These are phyloP conservation scores for Fusarium torulosum DNA, from an alignment of 2,329 filamentous ascomycete species.

Conservation along the genomic window DNA sequence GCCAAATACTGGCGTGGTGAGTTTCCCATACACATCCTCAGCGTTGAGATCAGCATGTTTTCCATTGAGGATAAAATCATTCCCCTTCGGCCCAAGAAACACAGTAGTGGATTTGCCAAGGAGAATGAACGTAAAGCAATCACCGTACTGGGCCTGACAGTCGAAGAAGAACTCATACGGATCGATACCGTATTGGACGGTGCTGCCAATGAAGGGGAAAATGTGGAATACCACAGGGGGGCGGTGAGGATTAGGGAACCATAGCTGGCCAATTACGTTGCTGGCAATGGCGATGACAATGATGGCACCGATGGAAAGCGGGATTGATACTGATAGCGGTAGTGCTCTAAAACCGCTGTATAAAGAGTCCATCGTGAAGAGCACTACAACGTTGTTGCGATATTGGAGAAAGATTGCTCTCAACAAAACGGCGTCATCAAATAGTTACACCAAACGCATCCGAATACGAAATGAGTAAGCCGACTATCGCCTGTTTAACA, in stretches of 20 bases:
- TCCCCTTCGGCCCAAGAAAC: conserved; percentile 82
- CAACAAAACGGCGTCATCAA: not conserved
- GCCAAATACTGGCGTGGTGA: conserved; percentile 80
- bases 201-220: conserved; percentile 88
- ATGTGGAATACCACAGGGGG: conserved; percentile 85
- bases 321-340: conserved; percentile 48
- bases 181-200: conserved; percentile 93
- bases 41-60: conserved; percentile 90
- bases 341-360: conserved; percentile 8
- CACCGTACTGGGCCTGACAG: conserved; percentile 82
- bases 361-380: conserved; percentile 9
- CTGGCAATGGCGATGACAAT: conserved; percentile 71
- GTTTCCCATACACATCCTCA: conserved; percentile 87
- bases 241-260: conserved; percentile 84
- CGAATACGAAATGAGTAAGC: conserved; percentile 22
- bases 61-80: conserved; percentile 91
- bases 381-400: fast-evolving
- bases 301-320: conserved; percentile 56
- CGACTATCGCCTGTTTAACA: not conserved
- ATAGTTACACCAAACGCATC: not conserved
- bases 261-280: conserved; percentile 83
- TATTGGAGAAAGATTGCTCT: not conserved
- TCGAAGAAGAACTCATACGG: conserved; percentile 87
- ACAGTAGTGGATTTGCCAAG: conserved; percentile 90
- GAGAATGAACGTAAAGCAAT: conserved; percentile 89